These are phyloP conservation scores for Nakazawaea molendinolei DNA, from an alignment of 805 yeast genomes.

Conservation along the genomic window DNA sequence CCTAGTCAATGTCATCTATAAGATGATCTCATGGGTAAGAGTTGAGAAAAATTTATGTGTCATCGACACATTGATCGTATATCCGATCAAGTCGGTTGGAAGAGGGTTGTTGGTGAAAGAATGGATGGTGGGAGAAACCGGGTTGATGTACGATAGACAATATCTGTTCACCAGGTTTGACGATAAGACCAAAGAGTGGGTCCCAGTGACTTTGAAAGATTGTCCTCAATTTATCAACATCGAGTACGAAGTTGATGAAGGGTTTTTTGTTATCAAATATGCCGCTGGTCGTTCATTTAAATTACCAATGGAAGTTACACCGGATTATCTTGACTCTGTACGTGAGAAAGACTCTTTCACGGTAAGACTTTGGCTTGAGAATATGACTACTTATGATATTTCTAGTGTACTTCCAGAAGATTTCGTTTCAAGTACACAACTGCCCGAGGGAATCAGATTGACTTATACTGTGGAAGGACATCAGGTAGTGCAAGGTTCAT, in stretches of 20 bases:
- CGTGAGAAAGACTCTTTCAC: neutral
- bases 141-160: constrained; percentile 24
- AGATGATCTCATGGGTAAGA: constrained; percentile 1
- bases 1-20: constrained; percentile 5
- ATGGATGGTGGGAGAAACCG: constrained; percentile 22
- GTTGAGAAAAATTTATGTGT: constrained; percentile 16
- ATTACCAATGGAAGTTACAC: constrained; percentile 4
- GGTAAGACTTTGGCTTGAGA: constrained; percentile 3
- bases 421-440: neutral
- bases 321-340: neutral
- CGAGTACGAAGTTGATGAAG: constrained; percentile 13
- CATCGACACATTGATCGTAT: constrained; percentile 12
- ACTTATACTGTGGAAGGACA: constrained; percentile 21
- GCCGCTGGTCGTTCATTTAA: constrained; percentile 1
- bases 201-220: constrained; percentile 15
- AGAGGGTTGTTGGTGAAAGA: constrained; percentile 19
- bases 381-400: constrained; percentile 1
- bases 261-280: constrained; percentile 3
- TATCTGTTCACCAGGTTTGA: constrained; percentile 12
- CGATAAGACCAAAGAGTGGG: constrained; percentile 10
- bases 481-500: constrained; percentile 19
- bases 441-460: constrained; percentile 14
- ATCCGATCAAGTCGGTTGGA: constrained; percentile 10
- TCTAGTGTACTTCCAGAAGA: neutral
- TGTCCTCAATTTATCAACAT: constrained; percentile 14